Percentiles rank a stretch among this genome's conserved stretches.
Conservation (phyloP, 2,329 filamentous ascomycete genomes). For the Anisogramma anomala region DNA sequence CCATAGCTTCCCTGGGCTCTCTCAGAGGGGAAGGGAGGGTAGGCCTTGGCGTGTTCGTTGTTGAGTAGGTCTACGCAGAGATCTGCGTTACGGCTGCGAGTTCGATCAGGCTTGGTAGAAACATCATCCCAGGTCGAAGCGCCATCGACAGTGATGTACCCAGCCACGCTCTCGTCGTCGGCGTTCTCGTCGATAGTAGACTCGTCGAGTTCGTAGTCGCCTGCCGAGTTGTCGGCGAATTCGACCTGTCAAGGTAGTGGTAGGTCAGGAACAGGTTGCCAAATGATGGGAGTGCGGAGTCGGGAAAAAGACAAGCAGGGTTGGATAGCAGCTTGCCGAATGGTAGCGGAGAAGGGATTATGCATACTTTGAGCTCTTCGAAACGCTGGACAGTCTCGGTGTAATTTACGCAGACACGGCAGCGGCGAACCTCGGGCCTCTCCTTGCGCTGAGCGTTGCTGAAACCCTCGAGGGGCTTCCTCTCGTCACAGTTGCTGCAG, state of each 20-base stretch:
- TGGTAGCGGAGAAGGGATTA: neutral
- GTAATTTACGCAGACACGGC: constrained; percentile 10
- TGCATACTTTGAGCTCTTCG: neutral
- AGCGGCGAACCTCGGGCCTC: constrained; percentile 2
- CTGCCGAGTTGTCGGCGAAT: no score
- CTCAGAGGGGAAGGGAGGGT: neutral
- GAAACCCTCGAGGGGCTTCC: neutral
- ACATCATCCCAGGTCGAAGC: neutral
- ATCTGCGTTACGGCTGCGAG: neutral
- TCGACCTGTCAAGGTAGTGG: no score
- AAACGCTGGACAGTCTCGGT: neutral
- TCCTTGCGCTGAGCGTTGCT: constrained; percentile 8
- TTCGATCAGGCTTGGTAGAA: neutral
- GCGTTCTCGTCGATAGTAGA: no score
- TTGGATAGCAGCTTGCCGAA: no score
- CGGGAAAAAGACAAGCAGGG: no score
- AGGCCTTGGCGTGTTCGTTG: neutral
- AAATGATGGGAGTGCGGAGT: no score
- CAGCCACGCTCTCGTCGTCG: no score
- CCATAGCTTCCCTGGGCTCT: neutral
- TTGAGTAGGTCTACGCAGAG: constrained; percentile 1
- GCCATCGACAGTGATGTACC: neutral
- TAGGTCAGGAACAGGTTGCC: no score
- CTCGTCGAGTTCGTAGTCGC: no score
- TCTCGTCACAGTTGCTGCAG: constrained; percentile 6